These are phyloP conservation scores for Yarrowia alimentaria DNA, from an alignment of 805 yeast species.

Conservation along the genomic window DNA sequence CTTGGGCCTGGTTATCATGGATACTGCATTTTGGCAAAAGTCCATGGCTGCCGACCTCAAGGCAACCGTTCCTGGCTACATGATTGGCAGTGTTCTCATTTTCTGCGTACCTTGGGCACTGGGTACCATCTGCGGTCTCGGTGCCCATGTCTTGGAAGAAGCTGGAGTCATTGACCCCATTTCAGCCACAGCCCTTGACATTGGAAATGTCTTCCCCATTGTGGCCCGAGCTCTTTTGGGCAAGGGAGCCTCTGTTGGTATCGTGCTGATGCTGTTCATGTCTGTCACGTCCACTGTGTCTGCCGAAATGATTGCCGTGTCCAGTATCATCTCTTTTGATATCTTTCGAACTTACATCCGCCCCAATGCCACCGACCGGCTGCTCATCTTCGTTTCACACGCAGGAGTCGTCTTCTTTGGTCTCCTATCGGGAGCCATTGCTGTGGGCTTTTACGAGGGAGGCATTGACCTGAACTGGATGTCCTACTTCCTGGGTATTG, in stretches of 20 bases:
- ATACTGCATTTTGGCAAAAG: constrained; percentile 42
- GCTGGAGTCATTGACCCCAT: constrained; percentile 44
- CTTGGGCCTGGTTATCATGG: constrained; percentile 34
- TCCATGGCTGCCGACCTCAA: constrained; percentile 48
- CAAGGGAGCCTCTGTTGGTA: constrained; percentile 78
- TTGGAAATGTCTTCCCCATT: constrained; percentile 59
- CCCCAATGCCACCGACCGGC: constrained; percentile 44
- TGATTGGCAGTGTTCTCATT: constrained; percentile 49
- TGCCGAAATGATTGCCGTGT: constrained; percentile 45
- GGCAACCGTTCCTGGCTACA: constrained; percentile 45
- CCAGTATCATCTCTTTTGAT: constrained; percentile 48
- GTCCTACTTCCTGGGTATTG: constrained; percentile 60
- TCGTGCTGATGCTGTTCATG: constrained; percentile 45
- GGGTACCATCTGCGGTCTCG: constrained; percentile 42
- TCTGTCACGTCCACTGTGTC: constrained; percentile 46
- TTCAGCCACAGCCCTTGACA: constrained; percentile 76
- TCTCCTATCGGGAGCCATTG: constrained; percentile 67
- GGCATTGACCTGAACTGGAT: constrained; percentile 79
- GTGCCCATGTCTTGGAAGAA: constrained; percentile 53
- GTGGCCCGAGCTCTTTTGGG: constrained; percentile 81
- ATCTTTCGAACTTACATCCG: constrained; percentile 47
- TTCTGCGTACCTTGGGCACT: constrained; percentile 45
- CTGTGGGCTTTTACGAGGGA: constrained; percentile 76
- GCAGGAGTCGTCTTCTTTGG: constrained; percentile 45
- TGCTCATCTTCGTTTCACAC: constrained; percentile 47